Evolutionary conservation across 495 filamentous ascomycete species (phyloP), one percentile per base, ranked within the genome.

Genomic region (Penicillium bovifimosum): DNA sequence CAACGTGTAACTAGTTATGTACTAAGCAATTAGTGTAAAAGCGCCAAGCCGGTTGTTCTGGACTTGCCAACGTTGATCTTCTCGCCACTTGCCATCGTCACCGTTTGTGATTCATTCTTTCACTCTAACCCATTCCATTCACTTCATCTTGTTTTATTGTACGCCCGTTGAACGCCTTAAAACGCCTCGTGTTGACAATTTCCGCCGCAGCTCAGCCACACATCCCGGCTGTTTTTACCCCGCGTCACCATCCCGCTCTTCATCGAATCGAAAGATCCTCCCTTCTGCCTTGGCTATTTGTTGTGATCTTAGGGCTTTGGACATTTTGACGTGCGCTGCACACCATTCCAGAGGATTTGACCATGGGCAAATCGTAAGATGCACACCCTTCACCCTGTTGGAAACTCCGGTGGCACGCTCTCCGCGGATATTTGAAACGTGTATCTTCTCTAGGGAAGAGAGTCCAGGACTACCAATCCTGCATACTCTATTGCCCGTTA

Each of bases 361-460:
- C 48, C 33, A 75, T 75, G 71, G 71, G 71, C 39, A 75, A 75
- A 58, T 75, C 71, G 71, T 75, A 68, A 72, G 71, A 72, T 8
- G 36, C 48, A 41, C 34, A 31, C 18, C 27, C 18, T 28, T 27
- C 41, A 53, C 53, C 50, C 49, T 50, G 43, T 24, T 46, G 48
- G 33, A 50, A 47, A 52, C 31, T 44, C 16, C 33, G 29, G 39
- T 16, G 43, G 28, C 33, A 43, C 16, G 9, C 41, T 24, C 41
- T 24, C 20, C 35, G 10, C 34, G 39, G 41, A 47, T 51, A 39
- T 33, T 33, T 29, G 31, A 32, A 11, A 10, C 13, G 18, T 20
- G 31, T 32, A 4, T 47, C n/a, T 10, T 10, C 45, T 27, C 31
- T n/a, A 20, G 11, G 24, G 20, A 11, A 14, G 32, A 47, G 36